Percentiles rank a stretch among this genome's conserved stretches.
phyloP scores from a whole-genome alignment of 2,329 filamentous ascomycete species.

The Xylariaceae sp. region DNA sequence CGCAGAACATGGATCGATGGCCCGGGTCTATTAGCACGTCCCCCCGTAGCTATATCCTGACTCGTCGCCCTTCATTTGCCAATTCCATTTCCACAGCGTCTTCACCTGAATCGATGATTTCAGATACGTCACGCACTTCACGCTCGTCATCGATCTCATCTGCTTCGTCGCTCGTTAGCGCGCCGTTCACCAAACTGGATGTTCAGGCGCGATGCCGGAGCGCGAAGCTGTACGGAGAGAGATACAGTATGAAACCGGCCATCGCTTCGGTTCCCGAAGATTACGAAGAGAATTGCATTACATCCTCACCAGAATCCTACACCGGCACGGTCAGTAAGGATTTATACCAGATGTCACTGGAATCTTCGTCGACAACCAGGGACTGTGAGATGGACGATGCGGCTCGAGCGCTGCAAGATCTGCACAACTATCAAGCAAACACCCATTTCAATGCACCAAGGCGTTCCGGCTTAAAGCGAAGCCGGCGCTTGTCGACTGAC shows the following conservation, averaged over 20 bases:
- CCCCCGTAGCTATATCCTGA: constrained; percentile 46
- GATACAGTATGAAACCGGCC: constrained; percentile 47
- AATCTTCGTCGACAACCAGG: constrained; percentile 43
- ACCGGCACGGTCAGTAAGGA: constrained; percentile 49
- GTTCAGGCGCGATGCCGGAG: constrained; percentile 61
- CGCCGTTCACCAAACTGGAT: constrained; percentile 56
- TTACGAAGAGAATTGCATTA: constrained; percentile 47
- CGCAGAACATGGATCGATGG: constrained; percentile 53
- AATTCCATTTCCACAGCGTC: constrained; percentile 60
- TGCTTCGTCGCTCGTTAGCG: constrained; percentile 56
- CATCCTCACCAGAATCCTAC: constrained; percentile 56
- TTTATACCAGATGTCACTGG: constrained; percentile 46
- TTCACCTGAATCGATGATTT: constrained; percentile 65
- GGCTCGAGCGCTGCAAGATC: constrained; percentile 52
- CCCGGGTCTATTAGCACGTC: constrained; percentile 46
- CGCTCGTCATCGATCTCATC: constrained; percentile 64
- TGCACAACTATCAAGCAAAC: constrained; percentile 50
- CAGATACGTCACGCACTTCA: constrained; percentile 58
- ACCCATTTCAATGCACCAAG: constrained; percentile 32
- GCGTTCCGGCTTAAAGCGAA: constrained; percentile 52
- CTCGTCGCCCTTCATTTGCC: constrained; percentile 59
- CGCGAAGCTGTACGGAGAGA: constrained; percentile 56
- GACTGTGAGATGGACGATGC: constrained; percentile 48
- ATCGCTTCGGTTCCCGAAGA: constrained; percentile 57
- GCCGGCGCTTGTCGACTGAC: constrained; percentile 56